phyloP scores from a whole-genome alignment of 2,329 filamentous ascomycete genomes.

The Beauveria varroae region DNA sequence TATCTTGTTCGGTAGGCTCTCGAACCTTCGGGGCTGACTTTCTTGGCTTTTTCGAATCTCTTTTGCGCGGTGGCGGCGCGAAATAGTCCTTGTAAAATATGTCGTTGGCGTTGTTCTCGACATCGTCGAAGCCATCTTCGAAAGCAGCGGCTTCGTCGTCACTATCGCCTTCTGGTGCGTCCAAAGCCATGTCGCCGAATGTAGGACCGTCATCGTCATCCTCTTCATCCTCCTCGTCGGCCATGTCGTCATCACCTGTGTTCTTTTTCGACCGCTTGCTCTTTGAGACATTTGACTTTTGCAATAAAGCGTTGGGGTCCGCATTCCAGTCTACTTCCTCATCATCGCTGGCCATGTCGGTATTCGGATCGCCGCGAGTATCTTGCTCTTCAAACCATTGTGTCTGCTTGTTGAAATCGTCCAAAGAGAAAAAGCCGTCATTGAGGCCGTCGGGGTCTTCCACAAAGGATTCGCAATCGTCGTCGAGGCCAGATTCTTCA shows the following conservation, averaged over 20 bases:
- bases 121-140: slow-evolving; percentile 46
- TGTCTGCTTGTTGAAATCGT: slow-evolving; percentile 92
- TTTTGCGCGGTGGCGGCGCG: slow-evolving; percentile 73
- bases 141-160: slow-evolving; percentile 53
- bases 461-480: slow-evolving; percentile 49
- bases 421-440: slow-evolving; percentile 96
- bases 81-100: slow-evolving; percentile 93
- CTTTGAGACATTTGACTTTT: slow-evolving; percentile 16
- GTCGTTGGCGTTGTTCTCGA: slow-evolving; percentile 71
- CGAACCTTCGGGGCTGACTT: slow-evolving; percentile 33
- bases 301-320: slow-evolving; percentile 54
- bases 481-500: slow-evolving; percentile 41
- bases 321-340: slow-evolving; percentile 83
- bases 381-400: slow-evolving; percentile 87
- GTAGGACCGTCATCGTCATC: slow-evolving; percentile 74
- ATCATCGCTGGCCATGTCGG: slow-evolving; percentile 70
- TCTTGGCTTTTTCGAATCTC: slow-evolving; percentile 43
- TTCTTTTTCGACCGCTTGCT: slow-evolving; percentile 21
- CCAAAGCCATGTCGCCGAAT: slow-evolving; percentile 71
- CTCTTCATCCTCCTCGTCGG: slow-evolving; percentile 52
- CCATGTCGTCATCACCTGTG: slow-evolving; percentile 24
- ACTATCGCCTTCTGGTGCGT: slow-evolving; percentile 62
- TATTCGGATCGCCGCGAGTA: slow-evolving; percentile 64
- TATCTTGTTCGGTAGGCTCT: slow-evolving; percentile 53
- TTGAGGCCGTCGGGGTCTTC: slow-evolving; percentile 81